These are phyloP conservation scores for Parastagonospora avenae DNA, from an alignment of 2,329 filamentous ascomycete genomes.

Conservation along the genomic window DNA sequence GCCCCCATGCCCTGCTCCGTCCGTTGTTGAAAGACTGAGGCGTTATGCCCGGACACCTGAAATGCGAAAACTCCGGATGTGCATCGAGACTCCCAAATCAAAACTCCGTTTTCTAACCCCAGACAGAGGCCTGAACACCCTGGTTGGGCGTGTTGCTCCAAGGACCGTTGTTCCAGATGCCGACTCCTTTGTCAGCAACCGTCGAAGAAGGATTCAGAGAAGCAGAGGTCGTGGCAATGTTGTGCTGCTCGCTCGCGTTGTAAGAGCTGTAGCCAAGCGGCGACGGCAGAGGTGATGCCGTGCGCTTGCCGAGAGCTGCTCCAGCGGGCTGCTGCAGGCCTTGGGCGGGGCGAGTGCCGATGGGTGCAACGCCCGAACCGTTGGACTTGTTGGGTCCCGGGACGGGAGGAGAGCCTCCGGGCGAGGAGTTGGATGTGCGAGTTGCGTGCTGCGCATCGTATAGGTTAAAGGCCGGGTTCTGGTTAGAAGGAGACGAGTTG, in stretches of 20 bases:
- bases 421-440: conserved; percentile 85
- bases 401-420: conserved; percentile 78
- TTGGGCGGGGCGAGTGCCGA: conserved; percentile 82
- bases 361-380: conserved; percentile 78
- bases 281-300: conserved; percentile 90
- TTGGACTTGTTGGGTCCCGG: conserved; percentile 62
- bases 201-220: conserved; percentile 62
- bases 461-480: conserved; percentile 54
- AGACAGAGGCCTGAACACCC: conserved; percentile 89
- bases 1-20: conserved; percentile 41
- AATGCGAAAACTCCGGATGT: conserved; percentile 52
- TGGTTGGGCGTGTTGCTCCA: conserved; percentile 76
- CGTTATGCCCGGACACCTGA: conserved; percentile 48
- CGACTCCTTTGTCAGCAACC: conserved; percentile 50
- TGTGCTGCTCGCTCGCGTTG: conserved; percentile 61
- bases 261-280: conserved; percentile 72
- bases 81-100: conserved; percentile 45
- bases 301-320: conserved; percentile 74
- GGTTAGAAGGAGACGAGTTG: conserved; percentile 79
- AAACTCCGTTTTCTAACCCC: conserved; percentile 68
- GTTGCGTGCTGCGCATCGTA: conserved; percentile 67
- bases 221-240: conserved; percentile 54
- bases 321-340: conserved; percentile 63
- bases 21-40: conserved; percentile 45
- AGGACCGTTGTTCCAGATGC: conserved; percentile 77